Evolutionary conservation across 306 rosid species (phyloP), one percentile per base, ranked within the genome.

Genomic region (Purshia tridentata): DNA sequence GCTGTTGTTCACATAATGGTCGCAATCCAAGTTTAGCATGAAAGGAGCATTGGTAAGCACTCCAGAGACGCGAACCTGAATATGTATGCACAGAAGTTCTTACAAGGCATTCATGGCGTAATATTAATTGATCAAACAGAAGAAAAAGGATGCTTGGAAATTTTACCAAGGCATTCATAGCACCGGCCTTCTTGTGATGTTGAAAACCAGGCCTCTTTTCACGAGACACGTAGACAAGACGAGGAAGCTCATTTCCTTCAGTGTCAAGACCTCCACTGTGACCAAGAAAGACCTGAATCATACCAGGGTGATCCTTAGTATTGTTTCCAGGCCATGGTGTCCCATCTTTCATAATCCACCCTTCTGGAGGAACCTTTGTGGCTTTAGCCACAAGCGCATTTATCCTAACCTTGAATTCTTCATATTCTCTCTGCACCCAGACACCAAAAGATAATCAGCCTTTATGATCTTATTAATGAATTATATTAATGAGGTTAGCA

Each of bases 301-400:
- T 93, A 48, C 98, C 98, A 23, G 97, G 98, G 77, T 93, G 98
- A 81, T 93, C 98, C 86, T 82, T 92, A 1, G 97, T 90, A 72
- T 92, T 92, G 87, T 92, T 92, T 51, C 98, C 98, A 0, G 98
- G 98, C 98, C 98, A 93, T 59, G 98, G 98, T 68, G 97, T 93
- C 78, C 98, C 98, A 80, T 93, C 98, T 86, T 93, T 96, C 98
- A 93, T 93, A 57, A 93, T 93, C 98, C 98, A 93, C 56, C 98
- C 98, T 83, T 91, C 97, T 22, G 86, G 70, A 14, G 98, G 98
- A 81, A 86, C 87, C 84, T 93, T 93, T 55, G 81, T 56, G 29
- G 98, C 98, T 82, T 93, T 93, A 19, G 98, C 98, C 68, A 93
- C 98, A n/a, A 88, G 90, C 49, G 93, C 96, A 67, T 93, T 93